phyloP scores from a whole-genome alignment of 192 early-diverging fungal genomes.

The Podila horticola region DNA sequence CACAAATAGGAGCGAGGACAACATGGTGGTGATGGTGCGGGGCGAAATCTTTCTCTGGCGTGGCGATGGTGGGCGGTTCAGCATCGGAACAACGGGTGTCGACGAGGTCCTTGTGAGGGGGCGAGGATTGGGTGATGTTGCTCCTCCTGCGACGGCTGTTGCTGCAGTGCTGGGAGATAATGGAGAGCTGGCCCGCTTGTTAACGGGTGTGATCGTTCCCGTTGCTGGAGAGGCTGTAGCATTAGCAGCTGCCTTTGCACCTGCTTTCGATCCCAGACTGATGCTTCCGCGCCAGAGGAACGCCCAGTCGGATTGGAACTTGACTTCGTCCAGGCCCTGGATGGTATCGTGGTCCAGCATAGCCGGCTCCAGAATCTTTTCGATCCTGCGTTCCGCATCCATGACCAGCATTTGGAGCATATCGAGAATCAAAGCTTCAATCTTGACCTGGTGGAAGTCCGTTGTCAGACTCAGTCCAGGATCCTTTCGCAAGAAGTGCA shows the following conservation, averaged over 20 bases:
- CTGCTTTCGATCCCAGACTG: slow-evolving; percentile 18
- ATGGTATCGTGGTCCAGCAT: slow-evolving; percentile 79
- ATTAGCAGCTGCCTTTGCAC: background rate
- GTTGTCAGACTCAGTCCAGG: slow-evolving; percentile 74
- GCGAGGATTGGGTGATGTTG: slow-evolving; percentile 9
- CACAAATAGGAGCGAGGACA: slow-evolving; percentile 73
- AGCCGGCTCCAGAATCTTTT: slow-evolving; percentile 71
- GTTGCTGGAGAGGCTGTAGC: slow-evolving; percentile 13
- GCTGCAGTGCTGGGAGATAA: slow-evolving; percentile 31
- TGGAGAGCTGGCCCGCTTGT: slow-evolving; percentile 25
- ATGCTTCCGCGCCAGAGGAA: slow-evolving; percentile 61
- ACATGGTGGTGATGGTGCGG: slow-evolving; percentile 73
- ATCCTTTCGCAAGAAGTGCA: slow-evolving; percentile 92
- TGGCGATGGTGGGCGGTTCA: slow-evolving; percentile 45
- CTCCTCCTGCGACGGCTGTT: slow-evolving; percentile 10
- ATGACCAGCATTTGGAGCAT: slow-evolving; percentile 71
- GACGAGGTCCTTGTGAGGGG: slow-evolving; percentile 26
- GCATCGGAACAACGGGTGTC: slow-evolving; percentile 18
- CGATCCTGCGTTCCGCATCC: slow-evolving; percentile 72
- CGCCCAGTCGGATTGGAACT: slow-evolving; percentile 69
- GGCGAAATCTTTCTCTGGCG: slow-evolving; percentile 65
- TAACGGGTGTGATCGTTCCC: slow-evolving; percentile 6
- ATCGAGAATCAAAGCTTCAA: slow-evolving; percentile 85
- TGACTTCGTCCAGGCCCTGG: slow-evolving; percentile 67
- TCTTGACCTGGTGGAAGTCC: slow-evolving; percentile 76